Evolutionary conservation across 129 eudicot species (phyloP).

Genomic region (sunflower (Helianthus annuus)): DNA sequence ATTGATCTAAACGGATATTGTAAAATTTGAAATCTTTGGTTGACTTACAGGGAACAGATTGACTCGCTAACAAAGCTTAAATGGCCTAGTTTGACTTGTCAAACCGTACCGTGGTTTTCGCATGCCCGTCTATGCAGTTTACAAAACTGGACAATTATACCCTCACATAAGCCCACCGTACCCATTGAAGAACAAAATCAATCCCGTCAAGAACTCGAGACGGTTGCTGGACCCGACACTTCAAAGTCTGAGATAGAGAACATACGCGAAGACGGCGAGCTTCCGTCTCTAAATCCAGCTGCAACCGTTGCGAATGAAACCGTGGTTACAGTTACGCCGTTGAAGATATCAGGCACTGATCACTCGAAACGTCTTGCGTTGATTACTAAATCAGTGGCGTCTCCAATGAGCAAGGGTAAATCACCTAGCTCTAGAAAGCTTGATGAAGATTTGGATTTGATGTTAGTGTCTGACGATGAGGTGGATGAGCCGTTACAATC

Average conservation of each 20-base stretch:
- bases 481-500: slow-evolving; percentile 57
- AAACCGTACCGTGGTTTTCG: slow-evolving; percentile 83
- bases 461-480: slow-evolving; percentile 73
- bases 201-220: slow-evolving; percentile 35
- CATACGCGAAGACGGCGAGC: slow-evolving; percentile 90
- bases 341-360: slow-evolving; percentile 56
- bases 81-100: slow-evolving; percentile 78
- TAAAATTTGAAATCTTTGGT: slow-evolving; percentile 47
- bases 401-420: slow-evolving; percentile 70
- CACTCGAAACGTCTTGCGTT: slow-evolving; percentile 59
- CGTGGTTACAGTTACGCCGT: slow-evolving; percentile 39
- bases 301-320: slow-evolving; percentile 32
- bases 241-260: slow-evolving; percentile 58
- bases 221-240: slow-evolving; percentile 39
- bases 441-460: slow-evolving; percentile 75
- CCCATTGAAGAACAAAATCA: slow-evolving; percentile 51
- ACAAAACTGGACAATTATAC: slow-evolving; percentile 53
- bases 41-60: slow-evolving; percentile 91
- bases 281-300: slow-evolving; percentile 60
- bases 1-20: background rate
- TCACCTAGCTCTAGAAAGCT: slow-evolving; percentile 61
- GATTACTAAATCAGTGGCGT: slow-evolving; percentile 55
- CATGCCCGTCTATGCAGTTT: slow-evolving; percentile 68
- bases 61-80: slow-evolving; percentile 69
- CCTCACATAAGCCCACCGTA: slow-evolving; percentile 34